A percentile compares a stretch with the other conserved stretches of the same genome.
phyloP scores from a whole-genome alignment of 345 rosid genomes.

The Syzygium oleosum region DNA sequence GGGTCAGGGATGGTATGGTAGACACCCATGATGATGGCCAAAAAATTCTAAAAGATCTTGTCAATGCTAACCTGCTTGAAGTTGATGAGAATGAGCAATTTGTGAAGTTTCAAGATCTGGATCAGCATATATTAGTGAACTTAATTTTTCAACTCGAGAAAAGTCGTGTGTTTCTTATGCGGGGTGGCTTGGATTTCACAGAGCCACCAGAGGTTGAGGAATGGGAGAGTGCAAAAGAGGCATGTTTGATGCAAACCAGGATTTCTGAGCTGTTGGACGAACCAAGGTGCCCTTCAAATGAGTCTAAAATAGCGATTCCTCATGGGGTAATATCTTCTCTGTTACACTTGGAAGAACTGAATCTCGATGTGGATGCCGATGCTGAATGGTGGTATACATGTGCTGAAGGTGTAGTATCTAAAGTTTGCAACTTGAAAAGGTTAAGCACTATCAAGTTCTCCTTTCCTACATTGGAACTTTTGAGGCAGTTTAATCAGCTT shows the following conservation, averaged over 20 bases:
- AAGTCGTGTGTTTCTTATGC: background rate
- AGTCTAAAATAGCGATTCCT: background rate
- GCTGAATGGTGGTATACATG: background rate
- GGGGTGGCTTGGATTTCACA: background rate
- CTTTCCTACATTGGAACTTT: background rate
- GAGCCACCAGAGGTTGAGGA: constrained; percentile 7
- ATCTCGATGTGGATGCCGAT: background rate
- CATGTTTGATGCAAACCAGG: constrained; percentile 6
- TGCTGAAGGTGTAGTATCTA: background rate
- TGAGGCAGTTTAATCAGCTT: background rate
- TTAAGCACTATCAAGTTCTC: background rate
- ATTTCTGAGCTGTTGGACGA: constrained; percentile 2
- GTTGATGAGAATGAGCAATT: background rate
- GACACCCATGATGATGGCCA: background rate
- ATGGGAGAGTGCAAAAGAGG: constrained; percentile 6
- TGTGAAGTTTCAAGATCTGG: background rate
- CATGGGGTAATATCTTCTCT: background rate
- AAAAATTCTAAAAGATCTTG: background rate
- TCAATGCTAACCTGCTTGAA: background rate
- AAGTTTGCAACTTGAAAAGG: background rate
- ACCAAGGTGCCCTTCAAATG: background rate
- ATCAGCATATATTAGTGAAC: background rate
- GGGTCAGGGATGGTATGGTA: background rate
- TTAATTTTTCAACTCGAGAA: background rate
- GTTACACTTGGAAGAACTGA: background rate